Percentiles rank a stretch among this genome's conserved stretches.
phyloP scores from a whole-genome alignment of 73 alveolate species.

The Symbiodinium natans region DNA sequence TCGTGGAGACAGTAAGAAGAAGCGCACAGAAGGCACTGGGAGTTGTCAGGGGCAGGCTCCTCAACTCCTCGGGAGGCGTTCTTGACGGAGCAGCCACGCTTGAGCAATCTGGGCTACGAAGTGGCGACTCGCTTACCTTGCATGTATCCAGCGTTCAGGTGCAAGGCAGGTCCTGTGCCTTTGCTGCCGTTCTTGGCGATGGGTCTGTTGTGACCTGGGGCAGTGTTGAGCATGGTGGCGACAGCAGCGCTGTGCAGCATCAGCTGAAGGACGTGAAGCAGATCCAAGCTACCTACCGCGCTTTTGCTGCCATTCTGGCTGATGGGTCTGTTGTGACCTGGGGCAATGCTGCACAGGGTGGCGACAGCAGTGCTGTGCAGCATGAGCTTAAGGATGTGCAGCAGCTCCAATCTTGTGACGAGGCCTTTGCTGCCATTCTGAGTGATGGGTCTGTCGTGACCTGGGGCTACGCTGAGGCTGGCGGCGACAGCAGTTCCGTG shows the following conservation, averaged over 20 bases:
- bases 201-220: background rate
- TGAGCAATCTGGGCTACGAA: background rate
- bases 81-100: background rate
- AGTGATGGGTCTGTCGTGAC: background rate
- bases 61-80: background rate
- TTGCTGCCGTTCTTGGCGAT: background rate
- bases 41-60: background rate
- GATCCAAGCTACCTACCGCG: background rate
- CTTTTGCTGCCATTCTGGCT: background rate
- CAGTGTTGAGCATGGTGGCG: background rate
- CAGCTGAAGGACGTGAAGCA: background rate
- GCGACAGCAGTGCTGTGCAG: background rate
- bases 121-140: background rate
- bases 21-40: background rate
- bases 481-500: background rate
- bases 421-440: background rate
- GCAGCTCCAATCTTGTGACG: background rate
- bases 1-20: background rate
- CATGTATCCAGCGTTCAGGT: background rate
- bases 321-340: conserved; percentile 10
- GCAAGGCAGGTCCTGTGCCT: background rate
- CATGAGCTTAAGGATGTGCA: background rate
- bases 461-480: background rate
- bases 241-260: background rate
- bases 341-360: background rate